A percentile compares a stretch with the other conserved stretches of the same genome.
These are phyloP conservation scores for Plasmodium knowlesi DNA, from an alignment of 169 alveolate species.

Conservation along the genomic window DNA sequence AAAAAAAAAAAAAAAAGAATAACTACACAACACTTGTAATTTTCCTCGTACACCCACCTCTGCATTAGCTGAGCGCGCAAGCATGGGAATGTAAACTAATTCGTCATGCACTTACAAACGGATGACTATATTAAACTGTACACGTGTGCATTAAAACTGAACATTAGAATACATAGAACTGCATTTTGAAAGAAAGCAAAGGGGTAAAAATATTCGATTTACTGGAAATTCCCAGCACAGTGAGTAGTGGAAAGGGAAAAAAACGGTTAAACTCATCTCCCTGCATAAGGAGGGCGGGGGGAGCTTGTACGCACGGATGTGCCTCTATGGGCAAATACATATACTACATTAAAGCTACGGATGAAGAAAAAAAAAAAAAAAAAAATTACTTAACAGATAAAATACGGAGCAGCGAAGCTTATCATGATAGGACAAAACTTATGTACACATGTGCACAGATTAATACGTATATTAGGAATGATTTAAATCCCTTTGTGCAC, in stretches of 20 bases:
- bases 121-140: not conserved
- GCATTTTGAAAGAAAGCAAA: not conserved
- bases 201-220: not conserved
- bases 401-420: not conserved
- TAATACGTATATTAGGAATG: not conserved
- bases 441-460: not conserved
- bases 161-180: not conserved
- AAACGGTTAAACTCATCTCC: not conserved
- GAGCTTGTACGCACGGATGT: not conserved
- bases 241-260: not conserved
- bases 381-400: not conserved
- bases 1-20: not conserved
- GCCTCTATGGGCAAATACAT: not conserved
- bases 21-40: not conserved
- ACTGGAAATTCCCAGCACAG: not conserved
- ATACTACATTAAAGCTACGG: not conserved
- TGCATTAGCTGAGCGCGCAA: not conserved
- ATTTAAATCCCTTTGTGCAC: not conserved
- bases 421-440: not conserved
- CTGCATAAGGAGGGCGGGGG: not conserved
- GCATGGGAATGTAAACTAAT: not conserved
- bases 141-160: not conserved
- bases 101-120: not conserved
- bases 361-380: not conserved
- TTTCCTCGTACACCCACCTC: not conserved